Percentiles rank a stretch among this genome's conserved stretches.
Evolutionary conservation across 306 rosid species (phyloP).

Genomic region (Canavalia gladiata): DNA sequence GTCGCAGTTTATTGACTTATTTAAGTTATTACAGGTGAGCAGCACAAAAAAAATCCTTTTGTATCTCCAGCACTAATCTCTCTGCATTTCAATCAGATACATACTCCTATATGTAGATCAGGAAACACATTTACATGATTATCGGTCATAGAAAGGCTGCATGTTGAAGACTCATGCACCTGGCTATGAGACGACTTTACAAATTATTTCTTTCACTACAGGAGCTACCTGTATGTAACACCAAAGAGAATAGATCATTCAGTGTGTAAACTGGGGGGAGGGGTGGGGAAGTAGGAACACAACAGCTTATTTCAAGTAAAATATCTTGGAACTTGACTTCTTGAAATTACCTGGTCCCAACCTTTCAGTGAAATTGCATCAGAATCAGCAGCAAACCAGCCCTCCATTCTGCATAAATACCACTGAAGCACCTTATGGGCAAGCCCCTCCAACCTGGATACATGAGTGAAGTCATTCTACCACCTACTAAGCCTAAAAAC

Average conservation of each 20-base stretch:
- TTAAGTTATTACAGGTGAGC: conserved; percentile 1
- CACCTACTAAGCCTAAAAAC: background rate
- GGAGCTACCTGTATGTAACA: conserved; percentile 60
- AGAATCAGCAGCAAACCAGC: conserved; percentile 98
- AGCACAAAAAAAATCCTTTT: conserved; percentile 11
- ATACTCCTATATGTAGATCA: conserved; percentile 48
- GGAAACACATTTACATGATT: conserved; percentile 48
- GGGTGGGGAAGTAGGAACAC: background rate
- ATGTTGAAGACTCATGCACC: conserved; percentile 65
- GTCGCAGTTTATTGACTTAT: conserved; percentile 8
- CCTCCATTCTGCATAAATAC: conserved; percentile 97
- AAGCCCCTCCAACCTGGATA: conserved; percentile 71
- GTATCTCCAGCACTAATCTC: conserved; percentile 27
- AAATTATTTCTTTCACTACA: conserved; percentile 57
- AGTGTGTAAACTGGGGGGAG: conserved; percentile 24
- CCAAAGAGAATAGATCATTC: conserved; percentile 57
- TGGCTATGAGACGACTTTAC: conserved; percentile 65
- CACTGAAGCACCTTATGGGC: conserved; percentile 90
- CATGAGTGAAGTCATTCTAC: conserved; percentile 16
- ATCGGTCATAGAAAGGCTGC: conserved; percentile 64
- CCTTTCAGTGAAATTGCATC: conserved; percentile 85
- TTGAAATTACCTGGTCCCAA: conserved; percentile 84
- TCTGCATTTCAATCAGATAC: conserved; percentile 23
- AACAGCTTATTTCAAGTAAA: conserved; percentile 19
- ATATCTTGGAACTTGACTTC: conserved; percentile 5